Base-by-base conservation (phyloP, 1,139 yeast species). In the Lodderomyces margitis region DNA sequence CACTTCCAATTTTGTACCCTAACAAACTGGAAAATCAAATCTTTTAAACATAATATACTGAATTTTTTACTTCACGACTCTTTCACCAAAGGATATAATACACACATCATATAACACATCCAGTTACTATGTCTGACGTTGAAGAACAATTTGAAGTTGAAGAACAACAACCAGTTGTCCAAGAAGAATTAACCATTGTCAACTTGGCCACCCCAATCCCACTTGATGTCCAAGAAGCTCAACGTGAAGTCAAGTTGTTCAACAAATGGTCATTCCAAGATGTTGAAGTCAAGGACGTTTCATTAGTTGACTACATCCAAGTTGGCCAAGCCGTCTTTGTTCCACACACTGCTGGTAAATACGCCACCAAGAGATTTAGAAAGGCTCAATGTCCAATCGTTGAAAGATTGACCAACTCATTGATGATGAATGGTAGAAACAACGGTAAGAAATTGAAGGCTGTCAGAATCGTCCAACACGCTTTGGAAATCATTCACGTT, bases 391-490 rank as follows among this genome's bases (percentile, higher is more conserved):
- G 97, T 81, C 98, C 98, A 68, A 84, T 94, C 72, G 75, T 94
- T 63, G 99, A 94, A 84, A 92, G 99, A 84, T 83, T 94, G 74
- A 91, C 98, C 79, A 92, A 92, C 92, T 87, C 98, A 56, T 82
- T 94, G 71, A 94, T 94, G 98, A 94, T 94, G 98, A 89, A 94
- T 85, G 99, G 99, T 81, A 92, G 98, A 83, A 94, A 94, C 94
- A 94, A 94, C 85, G 99, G 99, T 85, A 94, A 94, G 85, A 94
- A 94, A 82, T 87, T 94, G 76, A 91, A 92, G 87, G 98, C 99
- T 66, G 98, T 92, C 64, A 91, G 98, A 85, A 94, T 94, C 73
- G 89, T 94, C 74, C 87, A 92, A 84, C 98, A 92, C 83, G 92
- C 98, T 65, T 80, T 92, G 71, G 98, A 92, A 76, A 94, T 94